Percentiles rank a stretch among this genome's conserved stretches.
Evolutionary conservation across 1,284 basidiomycete species (phyloP).

Genomic region (Prillingera fragicola): DNA sequence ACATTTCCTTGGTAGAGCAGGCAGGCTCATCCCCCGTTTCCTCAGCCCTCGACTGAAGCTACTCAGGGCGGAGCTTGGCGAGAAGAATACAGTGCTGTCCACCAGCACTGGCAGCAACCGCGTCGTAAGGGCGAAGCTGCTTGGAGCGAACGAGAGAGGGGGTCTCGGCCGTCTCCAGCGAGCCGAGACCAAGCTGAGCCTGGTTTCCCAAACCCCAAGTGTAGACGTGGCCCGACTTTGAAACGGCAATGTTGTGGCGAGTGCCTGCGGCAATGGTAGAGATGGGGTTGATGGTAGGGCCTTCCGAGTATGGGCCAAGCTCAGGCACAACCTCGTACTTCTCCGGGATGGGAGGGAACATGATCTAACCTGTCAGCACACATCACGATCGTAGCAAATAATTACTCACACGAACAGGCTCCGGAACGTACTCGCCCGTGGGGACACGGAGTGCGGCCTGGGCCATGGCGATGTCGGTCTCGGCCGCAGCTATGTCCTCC

Average conservation of each 20-base stretch:
- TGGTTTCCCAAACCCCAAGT: constrained; percentile 73
- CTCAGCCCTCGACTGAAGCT: too few species aligned
- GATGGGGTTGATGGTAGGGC: constrained; percentile 58
- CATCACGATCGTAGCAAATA: not conserved
- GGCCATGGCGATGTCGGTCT: constrained; percentile 28
- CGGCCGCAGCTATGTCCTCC: constrained; percentile 24
- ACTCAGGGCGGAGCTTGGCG: constrained; percentile 20
- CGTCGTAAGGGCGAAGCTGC: constrained; percentile 46
- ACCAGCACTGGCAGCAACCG: constrained; percentile 48
- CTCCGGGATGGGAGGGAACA: constrained; percentile 57
- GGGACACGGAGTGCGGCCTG: constrained; percentile 51
- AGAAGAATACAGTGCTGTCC: constrained; percentile 51
- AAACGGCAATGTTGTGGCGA: constrained; percentile 77
- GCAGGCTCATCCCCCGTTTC: too few species aligned
- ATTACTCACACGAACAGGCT: constrained; percentile 45
- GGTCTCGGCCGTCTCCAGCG: constrained; percentile 53
- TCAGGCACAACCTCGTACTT: constrained; percentile 49
- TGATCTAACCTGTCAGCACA: constrained; percentile 48
- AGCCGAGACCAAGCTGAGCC: constrained; percentile 50
- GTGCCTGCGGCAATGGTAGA: constrained; percentile 69
- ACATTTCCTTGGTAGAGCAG: too few species aligned
- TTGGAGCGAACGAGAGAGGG: constrained; percentile 59
- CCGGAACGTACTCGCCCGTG: constrained; percentile 58
- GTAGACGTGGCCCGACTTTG: constrained; percentile 69
- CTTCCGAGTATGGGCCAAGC: constrained; percentile 44